Conservation (phyloP, 257 asterid species). For the Nicotiana benthamiana region DNA sequence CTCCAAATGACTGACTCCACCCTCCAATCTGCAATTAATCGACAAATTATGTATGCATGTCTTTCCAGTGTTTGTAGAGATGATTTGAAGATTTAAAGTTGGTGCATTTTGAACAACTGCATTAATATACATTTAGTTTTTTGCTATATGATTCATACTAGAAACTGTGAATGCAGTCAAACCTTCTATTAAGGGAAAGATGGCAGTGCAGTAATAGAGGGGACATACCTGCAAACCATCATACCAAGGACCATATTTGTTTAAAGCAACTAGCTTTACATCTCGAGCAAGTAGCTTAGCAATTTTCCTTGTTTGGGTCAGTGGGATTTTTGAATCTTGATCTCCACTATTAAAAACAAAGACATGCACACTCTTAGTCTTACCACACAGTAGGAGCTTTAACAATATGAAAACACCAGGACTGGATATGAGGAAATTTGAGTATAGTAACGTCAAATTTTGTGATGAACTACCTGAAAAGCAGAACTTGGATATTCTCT, state of each 20-base stretch:
- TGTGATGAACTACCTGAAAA: conserved; percentile 20
- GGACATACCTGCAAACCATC: conserved; percentile 22
- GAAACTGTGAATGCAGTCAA: not conserved
- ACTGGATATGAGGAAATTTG: not conserved
- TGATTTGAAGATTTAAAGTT: not conserved
- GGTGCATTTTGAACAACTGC: too few species aligned
- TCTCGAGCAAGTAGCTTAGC: conserved; percentile 13
- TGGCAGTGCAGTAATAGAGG: too few species aligned
- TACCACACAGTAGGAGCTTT: not conserved
- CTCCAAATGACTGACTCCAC: conserved; percentile 18
- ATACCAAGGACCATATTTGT: conserved; percentile 24
- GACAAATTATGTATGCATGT: not conserved
- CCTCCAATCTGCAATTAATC: conserved; percentile 14
- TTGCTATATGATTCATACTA: not conserved
- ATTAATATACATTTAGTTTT: not conserved
- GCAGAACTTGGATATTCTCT: conserved; percentile 10
- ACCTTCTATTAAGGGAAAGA: too few species aligned
- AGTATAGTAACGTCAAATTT: not conserved
- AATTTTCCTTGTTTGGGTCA: conserved; percentile 18
- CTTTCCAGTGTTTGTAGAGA: not conserved
- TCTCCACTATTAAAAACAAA: conserved; percentile 15
- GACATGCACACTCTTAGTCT: not conserved
- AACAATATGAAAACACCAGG: not conserved
- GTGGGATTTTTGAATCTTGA: conserved; percentile 23
- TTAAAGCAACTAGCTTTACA: conserved; percentile 7